A percentile compares a stretch with the other conserved stretches of the same genome.
phyloP scores from a whole-genome alignment of 495 filamentous ascomycete species.

The Friedmanniomyces endolithicus region DNA sequence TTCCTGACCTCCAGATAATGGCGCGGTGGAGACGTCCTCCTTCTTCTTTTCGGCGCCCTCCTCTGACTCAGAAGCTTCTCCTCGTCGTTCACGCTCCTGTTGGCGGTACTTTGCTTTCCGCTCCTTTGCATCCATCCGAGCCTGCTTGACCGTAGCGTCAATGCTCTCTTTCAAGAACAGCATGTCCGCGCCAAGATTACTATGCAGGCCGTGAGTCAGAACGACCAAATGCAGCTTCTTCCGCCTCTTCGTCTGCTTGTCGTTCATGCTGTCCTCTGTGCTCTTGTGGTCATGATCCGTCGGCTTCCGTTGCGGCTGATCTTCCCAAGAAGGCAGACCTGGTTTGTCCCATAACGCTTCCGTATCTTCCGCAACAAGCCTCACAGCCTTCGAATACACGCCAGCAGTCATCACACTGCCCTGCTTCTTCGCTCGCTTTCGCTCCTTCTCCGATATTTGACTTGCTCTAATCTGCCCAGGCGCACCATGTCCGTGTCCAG shows the following conservation, averaged over 20 bases:
- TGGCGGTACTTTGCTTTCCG: conserved; percentile 33
- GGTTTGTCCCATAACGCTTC: conserved; percentile 83
- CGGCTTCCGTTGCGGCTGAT: conserved; percentile 20
- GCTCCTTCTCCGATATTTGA: conserved; percentile 8
- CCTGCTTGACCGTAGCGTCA: conserved; percentile 63
- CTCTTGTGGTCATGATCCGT: conserved; percentile 8
- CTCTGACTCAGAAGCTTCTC: neutral
- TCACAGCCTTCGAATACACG: conserved; percentile 66
- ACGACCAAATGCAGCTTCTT: conserved; percentile 85
- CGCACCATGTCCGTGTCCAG: conserved; percentile 34
- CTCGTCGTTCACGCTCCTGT: neutral
- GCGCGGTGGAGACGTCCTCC: conserved; percentile 25
- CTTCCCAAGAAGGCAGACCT: conserved; percentile 49
- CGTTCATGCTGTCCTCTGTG: conserved; percentile 8
- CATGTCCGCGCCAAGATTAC: conserved; percentile 96
- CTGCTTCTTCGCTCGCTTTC: conserved; percentile 16
- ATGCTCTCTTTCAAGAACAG: conserved; percentile 94
- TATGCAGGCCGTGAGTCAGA: conserved; percentile 87
- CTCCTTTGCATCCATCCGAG: conserved; percentile 46
- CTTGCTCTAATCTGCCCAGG: conserved; percentile 67
- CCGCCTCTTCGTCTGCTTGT: conserved; percentile 32
- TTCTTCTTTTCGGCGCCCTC: conserved; percentile 18
- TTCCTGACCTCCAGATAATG: conserved; percentile 32
- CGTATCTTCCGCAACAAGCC: conserved; percentile 72
- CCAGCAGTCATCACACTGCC: conserved; percentile 50